A percentile compares a stretch with the other conserved stretches of the same genome.
phyloP scores from a whole-genome alignment of 371 early-diverging fungal species.

The Zancudomyces culisetae region DNA sequence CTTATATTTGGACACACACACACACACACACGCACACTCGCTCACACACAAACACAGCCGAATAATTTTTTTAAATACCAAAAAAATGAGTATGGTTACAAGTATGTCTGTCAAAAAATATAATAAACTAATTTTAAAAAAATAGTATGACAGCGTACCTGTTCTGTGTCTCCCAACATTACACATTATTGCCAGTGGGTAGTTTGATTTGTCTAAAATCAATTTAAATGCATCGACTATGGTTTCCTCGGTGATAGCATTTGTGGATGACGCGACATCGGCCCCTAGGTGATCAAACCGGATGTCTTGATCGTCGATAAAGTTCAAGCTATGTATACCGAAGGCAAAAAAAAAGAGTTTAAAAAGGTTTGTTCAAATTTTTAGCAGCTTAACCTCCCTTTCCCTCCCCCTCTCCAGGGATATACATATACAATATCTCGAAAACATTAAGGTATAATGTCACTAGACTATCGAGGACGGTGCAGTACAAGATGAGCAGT shows the following conservation, averaged over 20 bases:
- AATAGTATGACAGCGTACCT: constrained; percentile 27
- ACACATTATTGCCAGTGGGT: constrained; percentile 93
- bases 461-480: neutral
- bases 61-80: too few relatives aligned
- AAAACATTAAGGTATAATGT: constrained; percentile 1
- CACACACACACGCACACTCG: too few relatives aligned
- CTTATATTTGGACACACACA: too few relatives aligned
- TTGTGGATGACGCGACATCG: constrained; percentile 73
- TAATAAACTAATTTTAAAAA: neutral
- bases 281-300: constrained; percentile 65
- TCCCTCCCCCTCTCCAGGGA: too few relatives aligned
- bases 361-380: too few relatives aligned
- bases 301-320: constrained; percentile 92
- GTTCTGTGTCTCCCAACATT: constrained; percentile 91
- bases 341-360: too few relatives aligned
- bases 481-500: neutral
- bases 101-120: constrained; percentile 8
- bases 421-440: too few relatives aligned
- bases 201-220: constrained; percentile 69
- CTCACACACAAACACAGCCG: too few relatives aligned
- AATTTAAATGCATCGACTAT: constrained; percentile 77
- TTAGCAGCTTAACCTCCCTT: too few relatives aligned
- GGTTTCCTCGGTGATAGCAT: constrained; percentile 89
- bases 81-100: constrained; percentile 15
- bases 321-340: constrained; percentile 58